These are phyloP conservation scores for Kwoniella pini DNA, from an alignment of 768 basidiomycete genomes.

Conservation along the genomic window DNA sequence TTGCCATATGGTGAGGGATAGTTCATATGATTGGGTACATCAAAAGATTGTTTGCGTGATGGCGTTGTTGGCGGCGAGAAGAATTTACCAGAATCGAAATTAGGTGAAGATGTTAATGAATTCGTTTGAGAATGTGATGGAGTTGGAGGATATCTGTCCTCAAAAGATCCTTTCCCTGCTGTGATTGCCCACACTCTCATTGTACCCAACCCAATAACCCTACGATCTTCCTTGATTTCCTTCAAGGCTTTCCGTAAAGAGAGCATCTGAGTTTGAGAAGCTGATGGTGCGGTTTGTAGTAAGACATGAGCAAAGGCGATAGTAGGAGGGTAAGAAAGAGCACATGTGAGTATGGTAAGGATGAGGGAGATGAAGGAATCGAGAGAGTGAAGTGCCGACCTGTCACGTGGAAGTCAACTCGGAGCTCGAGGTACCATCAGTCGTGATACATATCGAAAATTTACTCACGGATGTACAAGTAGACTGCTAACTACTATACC, in stretches of 20 bases:
- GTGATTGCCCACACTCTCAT: constrained; percentile 31
- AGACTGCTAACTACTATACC: constrained; percentile 63
- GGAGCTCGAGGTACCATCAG: not conserved
- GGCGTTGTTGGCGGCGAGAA: constrained; percentile 11
- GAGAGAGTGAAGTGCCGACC: constrained; percentile 57
- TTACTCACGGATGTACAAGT: constrained; percentile 63
- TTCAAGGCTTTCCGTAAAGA: constrained; percentile 75
- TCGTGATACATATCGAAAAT: not conserved
- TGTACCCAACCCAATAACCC: constrained; percentile 44
- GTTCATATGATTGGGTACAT: not conserved
- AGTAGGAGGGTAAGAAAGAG: constrained; percentile 80
- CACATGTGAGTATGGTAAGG: constrained; percentile 75
- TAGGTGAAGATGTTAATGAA: constrained; percentile 6
- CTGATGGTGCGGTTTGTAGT: constrained; percentile 78
- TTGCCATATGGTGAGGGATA: constrained; percentile 17
- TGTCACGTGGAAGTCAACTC: not conserved
- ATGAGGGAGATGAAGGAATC: constrained; percentile 82
- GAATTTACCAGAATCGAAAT: constrained; percentile 1
- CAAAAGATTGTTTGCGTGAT: constrained; percentile 9
- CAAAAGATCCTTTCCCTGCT: constrained; percentile 22
- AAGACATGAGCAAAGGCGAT: constrained; percentile 80
- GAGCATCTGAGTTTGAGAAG: constrained; percentile 67
- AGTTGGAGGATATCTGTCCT: constrained; percentile 5
- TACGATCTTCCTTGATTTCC: constrained; percentile 61
- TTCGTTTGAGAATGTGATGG: constrained; percentile 3